A percentile compares a stretch with the other conserved stretches of the same genome.
Evolutionary conservation across 1,139 yeast genomes (phyloP).

Genomic region (Schizosaccharomyces versatilis): DNA sequence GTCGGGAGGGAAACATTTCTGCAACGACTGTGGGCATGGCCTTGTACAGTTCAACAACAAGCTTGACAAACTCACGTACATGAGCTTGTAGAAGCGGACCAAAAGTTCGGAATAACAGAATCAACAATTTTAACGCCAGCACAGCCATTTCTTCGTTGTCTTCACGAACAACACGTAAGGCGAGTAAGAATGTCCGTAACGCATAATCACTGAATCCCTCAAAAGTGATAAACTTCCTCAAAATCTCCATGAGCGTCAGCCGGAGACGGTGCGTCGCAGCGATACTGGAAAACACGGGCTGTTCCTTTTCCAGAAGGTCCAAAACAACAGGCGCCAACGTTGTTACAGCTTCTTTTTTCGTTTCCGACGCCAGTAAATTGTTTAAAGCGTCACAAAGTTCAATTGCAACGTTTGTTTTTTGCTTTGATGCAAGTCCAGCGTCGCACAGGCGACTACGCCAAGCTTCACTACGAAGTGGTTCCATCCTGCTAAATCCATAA

Average conservation of each 20-base stretch:
- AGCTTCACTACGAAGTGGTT: not conserved
- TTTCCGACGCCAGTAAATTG: not conserved
- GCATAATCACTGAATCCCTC: conserved; percentile 63
- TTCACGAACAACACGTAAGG: conserved; percentile 36
- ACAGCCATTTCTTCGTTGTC: conserved; percentile 96
- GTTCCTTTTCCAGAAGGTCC: not conserved
- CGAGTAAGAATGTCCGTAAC: conserved; percentile 34
- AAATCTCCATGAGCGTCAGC: conserved; percentile 51
- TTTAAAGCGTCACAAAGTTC: conserved; percentile 1
- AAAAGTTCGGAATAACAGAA: conserved; percentile 74
- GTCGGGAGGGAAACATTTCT: conserved; percentile 28
- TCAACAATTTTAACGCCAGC: conserved; percentile 67
- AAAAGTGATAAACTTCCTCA: conserved; percentile 64
- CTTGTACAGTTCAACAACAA: conserved; percentile 56
- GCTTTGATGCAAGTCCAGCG: conserved; percentile 1
- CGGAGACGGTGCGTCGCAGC: conserved; percentile 23
- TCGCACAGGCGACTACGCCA: conserved; percentile 2
- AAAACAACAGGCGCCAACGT: not conserved
- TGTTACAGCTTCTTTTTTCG: not conserved
- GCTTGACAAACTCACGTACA: conserved; percentile 57
- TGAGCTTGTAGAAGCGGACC: conserved; percentile 45
- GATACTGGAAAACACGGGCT: not conserved
- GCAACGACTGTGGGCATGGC: conserved; percentile 60
- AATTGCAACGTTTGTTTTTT: conserved; percentile 1
- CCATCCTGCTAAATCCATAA: too few species aligned